A percentile compares a stretch with the other conserved stretches of the same genome.
These are phyloP conservation scores for Trichaptum fuscoviolaceum DNA, from an alignment of 768 basidiomycete species.

Conservation along the genomic window DNA sequence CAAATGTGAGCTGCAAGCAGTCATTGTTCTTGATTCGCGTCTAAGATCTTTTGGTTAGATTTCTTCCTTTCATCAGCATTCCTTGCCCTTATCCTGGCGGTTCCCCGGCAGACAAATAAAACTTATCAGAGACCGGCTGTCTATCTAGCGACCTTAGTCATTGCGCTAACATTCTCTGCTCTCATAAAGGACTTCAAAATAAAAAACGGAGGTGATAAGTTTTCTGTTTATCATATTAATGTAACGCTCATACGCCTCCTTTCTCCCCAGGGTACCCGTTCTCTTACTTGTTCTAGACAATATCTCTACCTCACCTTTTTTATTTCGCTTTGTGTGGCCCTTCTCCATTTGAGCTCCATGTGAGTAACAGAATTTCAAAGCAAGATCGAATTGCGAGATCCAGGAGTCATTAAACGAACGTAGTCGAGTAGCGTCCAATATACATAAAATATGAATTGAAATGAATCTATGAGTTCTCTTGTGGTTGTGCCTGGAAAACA, in stretches of 20 bases:
- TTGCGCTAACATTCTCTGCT: constrained; percentile 81
- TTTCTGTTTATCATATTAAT: background rate
- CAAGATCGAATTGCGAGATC: constrained; percentile 1
- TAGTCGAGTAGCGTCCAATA: background rate
- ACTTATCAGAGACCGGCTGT: constrained; percentile 77
- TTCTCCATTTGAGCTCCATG: background rate
- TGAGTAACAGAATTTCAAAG: background rate
- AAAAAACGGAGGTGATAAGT: constrained; percentile 75
- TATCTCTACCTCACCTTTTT: constrained; percentile 4
- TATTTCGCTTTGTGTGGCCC: background rate
- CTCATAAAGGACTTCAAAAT: constrained; percentile 82
- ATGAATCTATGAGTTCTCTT: background rate
- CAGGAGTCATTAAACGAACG: constrained; percentile 2
- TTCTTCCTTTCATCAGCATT: constrained; percentile 75
- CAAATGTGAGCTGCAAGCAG: constrained; percentile 60
- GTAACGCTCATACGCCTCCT: constrained; percentile 7
- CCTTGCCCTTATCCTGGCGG: constrained; percentile 60
- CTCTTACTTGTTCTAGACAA: constrained; percentile 58
- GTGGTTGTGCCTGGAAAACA: constrained; percentile 62
- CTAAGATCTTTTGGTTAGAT: constrained; percentile 45
- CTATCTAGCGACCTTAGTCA: constrained; percentile 82
- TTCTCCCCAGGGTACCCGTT: constrained; percentile 65
- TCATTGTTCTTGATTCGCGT: background rate
- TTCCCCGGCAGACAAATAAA: constrained; percentile 72
- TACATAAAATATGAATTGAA: background rate